Conservation (phyloP, 805 yeast genomes). For the Saturnispora saitoi region DNA sequence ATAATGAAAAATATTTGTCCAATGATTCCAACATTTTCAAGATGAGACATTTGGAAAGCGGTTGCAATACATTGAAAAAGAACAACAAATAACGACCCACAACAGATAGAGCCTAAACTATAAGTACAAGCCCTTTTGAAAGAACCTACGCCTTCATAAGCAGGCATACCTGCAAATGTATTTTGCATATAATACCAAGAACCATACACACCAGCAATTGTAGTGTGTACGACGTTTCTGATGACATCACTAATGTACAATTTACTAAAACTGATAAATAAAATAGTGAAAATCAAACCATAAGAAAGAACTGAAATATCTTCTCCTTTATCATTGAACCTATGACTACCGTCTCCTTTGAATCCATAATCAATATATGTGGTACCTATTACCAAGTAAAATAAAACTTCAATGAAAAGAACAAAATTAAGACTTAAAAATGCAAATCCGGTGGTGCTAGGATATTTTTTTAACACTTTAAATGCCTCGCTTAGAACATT, state of each 20-base stretch:
- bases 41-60: not conserved
- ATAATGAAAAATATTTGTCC: slow-evolving; percentile 6
- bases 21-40: slow-evolving; percentile 6
- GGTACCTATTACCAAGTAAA: slow-evolving; percentile 8
- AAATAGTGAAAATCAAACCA: slow-evolving; percentile 62
- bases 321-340: slow-evolving; percentile 11
- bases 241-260: slow-evolving; percentile 77
- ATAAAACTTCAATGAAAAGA: slow-evolving; percentile 5
- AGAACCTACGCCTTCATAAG: slow-evolving; percentile 71
- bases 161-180: slow-evolving; percentile 51
- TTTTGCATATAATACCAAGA: slow-evolving; percentile 77
- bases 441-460: slow-evolving; percentile 50
- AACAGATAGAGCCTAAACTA: slow-evolving; percentile 83
- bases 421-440: slow-evolving; percentile 23
- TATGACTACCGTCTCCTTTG: slow-evolving; percentile 12
- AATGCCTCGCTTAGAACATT: slow-evolving; percentile 37
- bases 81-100: slow-evolving; percentile 70
- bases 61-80: slow-evolving; percentile 55
- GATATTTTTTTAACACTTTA: slow-evolving; percentile 64
- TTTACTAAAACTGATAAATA: slow-evolving; percentile 49
- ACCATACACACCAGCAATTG: slow-evolving; percentile 84
- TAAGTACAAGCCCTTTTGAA: slow-evolving; percentile 69
- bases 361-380: slow-evolving; percentile 13
- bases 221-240: slow-evolving; percentile 70
- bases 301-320: slow-evolving; percentile 19